A percentile compares a stretch with the other conserved stretches of the same genome.
These are phyloP conservation scores for Fomitopsis serialis DNA, from an alignment of 768 basidiomycete genomes.

Conservation along the genomic window DNA sequence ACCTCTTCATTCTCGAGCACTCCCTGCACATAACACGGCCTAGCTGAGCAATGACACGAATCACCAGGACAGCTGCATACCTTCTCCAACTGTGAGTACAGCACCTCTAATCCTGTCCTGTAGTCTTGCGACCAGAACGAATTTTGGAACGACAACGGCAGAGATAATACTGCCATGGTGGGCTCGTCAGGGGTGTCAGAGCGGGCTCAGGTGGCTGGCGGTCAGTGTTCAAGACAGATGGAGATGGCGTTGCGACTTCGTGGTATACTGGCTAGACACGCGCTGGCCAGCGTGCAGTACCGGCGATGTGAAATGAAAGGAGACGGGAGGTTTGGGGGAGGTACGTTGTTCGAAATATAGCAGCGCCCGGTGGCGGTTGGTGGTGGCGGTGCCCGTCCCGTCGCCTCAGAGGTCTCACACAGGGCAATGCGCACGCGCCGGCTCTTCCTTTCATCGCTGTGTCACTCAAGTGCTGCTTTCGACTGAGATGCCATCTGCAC, in stretches of 20 bases:
- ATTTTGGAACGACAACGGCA: slow-evolving; percentile 85
- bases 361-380: no score
- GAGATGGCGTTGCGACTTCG: not conserved
- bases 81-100: slow-evolving; percentile 76
- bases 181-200: not conserved
- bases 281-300: not conserved
- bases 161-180: slow-evolving; percentile 78
- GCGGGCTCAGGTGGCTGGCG: slow-evolving; percentile 2
- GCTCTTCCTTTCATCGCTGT: no score
- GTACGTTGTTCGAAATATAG: no score
- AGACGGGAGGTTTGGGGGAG: no score
- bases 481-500: no score
- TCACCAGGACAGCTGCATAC: slow-evolving; percentile 28
- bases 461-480: no score
- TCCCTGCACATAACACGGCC: slow-evolving; percentile 42
- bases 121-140: slow-evolving; percentile 97
- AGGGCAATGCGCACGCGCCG: no score
- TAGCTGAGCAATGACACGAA: slow-evolving; percentile 7
- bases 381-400: no score
- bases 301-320: no score
- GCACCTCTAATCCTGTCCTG: slow-evolving; percentile 71
- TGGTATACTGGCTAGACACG: not conserved
- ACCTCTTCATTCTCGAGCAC: slow-evolving; percentile 81
- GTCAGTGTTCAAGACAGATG: not conserved
- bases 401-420: no score